These are phyloP conservation scores for Flueggea neowawraea DNA, from an alignment of 441 rosid genomes.

Conservation along the genomic window DNA sequence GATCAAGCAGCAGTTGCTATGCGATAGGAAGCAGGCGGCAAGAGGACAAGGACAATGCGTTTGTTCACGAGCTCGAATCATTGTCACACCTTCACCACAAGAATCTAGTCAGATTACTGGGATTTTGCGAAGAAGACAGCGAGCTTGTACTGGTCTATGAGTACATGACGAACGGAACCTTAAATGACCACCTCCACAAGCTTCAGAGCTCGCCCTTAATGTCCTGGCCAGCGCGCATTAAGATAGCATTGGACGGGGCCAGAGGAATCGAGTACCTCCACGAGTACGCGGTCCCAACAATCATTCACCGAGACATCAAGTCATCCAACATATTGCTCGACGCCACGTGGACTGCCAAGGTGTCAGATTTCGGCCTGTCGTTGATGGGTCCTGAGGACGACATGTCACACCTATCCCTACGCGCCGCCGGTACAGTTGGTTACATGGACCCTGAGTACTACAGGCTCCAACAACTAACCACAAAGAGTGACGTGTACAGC, in stretches of 20 bases:
- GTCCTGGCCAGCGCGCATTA: conserved; percentile 60
- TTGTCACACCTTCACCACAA: conserved; percentile 73
- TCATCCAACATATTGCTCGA: conserved; percentile 70
- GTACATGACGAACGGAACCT: conserved; percentile 62
- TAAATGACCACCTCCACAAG: conserved; percentile 70
- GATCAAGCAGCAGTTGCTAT: conserved; percentile 17
- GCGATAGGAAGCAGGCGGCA: conserved; percentile 28
- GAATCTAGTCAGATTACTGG: conserved; percentile 60
- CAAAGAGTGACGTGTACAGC: conserved; percentile 77
- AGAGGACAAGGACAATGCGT: conserved; percentile 64
- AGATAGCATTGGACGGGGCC: conserved; percentile 69
- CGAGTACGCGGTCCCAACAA: conserved; percentile 47
- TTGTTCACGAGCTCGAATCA: conserved; percentile 69
- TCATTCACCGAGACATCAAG: conserved; percentile 89
- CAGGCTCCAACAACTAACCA: conserved; percentile 56
- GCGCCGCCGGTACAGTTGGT: conserved; percentile 73
- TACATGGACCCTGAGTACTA: conserved; percentile 88
- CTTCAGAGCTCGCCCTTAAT: conserved; percentile 35
- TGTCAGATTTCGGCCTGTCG: conserved; percentile 80
- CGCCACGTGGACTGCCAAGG: conserved; percentile 55
- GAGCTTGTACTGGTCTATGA: conserved; percentile 66
- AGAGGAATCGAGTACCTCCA: conserved; percentile 78
- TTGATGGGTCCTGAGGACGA: conserved; percentile 57
- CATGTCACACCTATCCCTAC: conserved; percentile 51
- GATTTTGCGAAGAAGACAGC: conserved; percentile 58